Percentiles rank a stretch among this genome's conserved stretches.
These are phyloP conservation scores for Pythium rhizo-oryzae DNA, from an alignment of 352 stramenopile genomes.

Conservation along the genomic window DNA sequence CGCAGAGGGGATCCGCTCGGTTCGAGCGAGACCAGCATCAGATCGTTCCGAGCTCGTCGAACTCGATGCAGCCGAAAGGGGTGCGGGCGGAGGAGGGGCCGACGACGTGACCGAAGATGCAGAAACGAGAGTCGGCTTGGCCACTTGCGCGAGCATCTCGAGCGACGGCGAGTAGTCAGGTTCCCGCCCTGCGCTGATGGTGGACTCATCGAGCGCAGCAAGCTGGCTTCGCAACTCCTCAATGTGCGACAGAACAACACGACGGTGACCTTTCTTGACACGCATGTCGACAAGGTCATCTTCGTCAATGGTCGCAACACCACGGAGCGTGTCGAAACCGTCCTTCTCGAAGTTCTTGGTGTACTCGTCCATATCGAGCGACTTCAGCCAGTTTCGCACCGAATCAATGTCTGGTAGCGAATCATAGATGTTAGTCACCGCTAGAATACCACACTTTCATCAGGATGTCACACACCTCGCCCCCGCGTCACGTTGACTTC, in stretches of 20 bases:
- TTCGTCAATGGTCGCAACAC: conserved; percentile 87
- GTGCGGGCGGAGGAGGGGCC: not conserved
- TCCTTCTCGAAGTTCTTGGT: conserved; percentile 88
- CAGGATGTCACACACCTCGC: conserved; percentile 44
- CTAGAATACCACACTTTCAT: not conserved
- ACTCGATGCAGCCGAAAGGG: conserved; percentile 3
- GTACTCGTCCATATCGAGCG: conserved; percentile 89
- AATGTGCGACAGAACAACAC: conserved; percentile 86
- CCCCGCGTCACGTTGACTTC: conserved; percentile 33
- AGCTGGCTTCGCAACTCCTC: conserved; percentile 80
- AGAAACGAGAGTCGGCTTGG: conserved; percentile 41
- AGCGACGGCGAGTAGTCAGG: conserved; percentile 75
- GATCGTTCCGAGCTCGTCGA: conserved; percentile 11
- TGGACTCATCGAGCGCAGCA: conserved; percentile 61
- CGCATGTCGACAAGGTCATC: conserved; percentile 88
- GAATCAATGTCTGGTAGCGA: conserved; percentile 66
- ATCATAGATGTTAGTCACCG: not conserved
- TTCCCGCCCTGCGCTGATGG: conserved; percentile 55
- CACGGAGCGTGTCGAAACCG: conserved; percentile 85
- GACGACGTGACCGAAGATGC: conserved; percentile 14
- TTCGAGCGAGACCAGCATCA: conserved; percentile 7
- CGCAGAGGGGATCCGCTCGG: conserved; percentile 5
- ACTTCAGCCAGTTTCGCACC: conserved; percentile 85
- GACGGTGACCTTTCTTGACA: conserved; percentile 88
- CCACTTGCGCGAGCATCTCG: conserved; percentile 64